Evolutionary conservation across 2,329 filamentous ascomycete genomes (phyloP).

Genomic region (Colletotrichum kahawae): DNA sequence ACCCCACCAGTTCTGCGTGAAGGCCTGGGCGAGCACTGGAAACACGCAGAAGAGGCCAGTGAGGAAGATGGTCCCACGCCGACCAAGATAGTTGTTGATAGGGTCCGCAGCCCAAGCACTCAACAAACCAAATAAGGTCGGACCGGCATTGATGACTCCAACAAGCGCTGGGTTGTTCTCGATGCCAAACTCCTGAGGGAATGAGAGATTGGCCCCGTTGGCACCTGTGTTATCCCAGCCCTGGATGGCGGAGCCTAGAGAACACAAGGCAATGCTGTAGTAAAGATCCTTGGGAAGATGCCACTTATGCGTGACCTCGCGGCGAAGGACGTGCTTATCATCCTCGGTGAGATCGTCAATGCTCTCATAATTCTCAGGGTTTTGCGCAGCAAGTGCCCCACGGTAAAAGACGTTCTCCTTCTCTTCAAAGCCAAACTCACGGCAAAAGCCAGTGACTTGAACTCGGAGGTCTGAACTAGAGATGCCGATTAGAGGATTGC

Average conservation of each 20-base stretch:
- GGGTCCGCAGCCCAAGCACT: conserved; percentile 35
- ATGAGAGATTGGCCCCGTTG: conserved; percentile 44
- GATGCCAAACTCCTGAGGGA: conserved; percentile 40
- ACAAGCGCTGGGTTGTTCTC: conserved; percentile 53
- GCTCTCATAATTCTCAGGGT: conserved; percentile 18
- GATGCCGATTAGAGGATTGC: conserved; percentile 30
- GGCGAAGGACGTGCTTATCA: conserved; percentile 26
- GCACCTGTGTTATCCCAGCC: conserved; percentile 52
- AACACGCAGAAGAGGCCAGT: conserved; percentile 61
- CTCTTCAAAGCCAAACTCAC: conserved; percentile 29
- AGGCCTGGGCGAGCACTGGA: conserved; percentile 57
- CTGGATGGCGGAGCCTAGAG: conserved; percentile 34
- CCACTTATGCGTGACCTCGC: conserved; percentile 34
- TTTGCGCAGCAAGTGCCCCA: conserved; percentile 33
- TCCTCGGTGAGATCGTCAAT: conserved; percentile 28
- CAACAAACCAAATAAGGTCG: conserved; percentile 26
- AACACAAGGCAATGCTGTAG: conserved; percentile 32
- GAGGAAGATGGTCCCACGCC: conserved; percentile 51
- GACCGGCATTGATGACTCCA: conserved; percentile 58
- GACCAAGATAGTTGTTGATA: conserved; percentile 38
- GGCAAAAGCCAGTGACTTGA: conserved; percentile 30
- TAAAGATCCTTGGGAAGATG: conserved; percentile 31
- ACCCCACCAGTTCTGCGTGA: conserved; percentile 56
- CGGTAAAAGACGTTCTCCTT: conserved; percentile 30
- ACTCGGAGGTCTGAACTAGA: conserved; percentile 24